A percentile compares a stretch with the other conserved stretches of the same genome.
Conservation (phyloP, 83 land plant species). For the Picea abies region DNA sequence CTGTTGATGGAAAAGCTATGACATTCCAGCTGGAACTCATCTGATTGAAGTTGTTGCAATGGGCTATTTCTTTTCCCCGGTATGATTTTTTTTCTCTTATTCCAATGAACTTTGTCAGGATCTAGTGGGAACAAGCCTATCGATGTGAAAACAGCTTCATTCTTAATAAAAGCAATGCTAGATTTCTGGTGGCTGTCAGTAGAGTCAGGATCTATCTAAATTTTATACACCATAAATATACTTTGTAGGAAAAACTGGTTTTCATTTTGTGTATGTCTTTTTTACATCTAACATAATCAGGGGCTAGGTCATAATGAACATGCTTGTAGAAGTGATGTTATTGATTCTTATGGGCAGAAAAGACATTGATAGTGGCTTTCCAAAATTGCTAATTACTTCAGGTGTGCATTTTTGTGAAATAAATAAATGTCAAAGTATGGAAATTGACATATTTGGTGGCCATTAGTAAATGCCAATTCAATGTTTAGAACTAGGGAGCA, state of each 20-base stretch:
- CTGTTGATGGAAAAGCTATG: slow-evolving; percentile 36
- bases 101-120: neutral
- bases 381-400: neutral
- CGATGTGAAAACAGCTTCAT: neutral
- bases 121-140: neutral
- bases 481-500: neutral
- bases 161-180: neutral
- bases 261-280: neutral
- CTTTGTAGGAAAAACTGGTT: neutral
- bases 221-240: neutral
- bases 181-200: neutral
- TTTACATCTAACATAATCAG: neutral
- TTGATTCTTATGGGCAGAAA: neutral
- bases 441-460: neutral
- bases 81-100: slow-evolving; percentile 24
- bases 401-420: neutral
- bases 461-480: neutral
- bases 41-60: slow-evolving; percentile 87
- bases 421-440: neutral
- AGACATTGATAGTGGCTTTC: neutral
- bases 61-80: slow-evolving; percentile 96
- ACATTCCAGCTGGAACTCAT: slow-evolving; percentile 93
- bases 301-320: neutral
- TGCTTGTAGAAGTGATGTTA: neutral
- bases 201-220: slow-evolving; percentile 2